Evolutionary conservation across 164 flowering plant species (phyloP), one percentile per base, ranked within the genome.

Genomic region (Dillenia suffruticosa): DNA sequence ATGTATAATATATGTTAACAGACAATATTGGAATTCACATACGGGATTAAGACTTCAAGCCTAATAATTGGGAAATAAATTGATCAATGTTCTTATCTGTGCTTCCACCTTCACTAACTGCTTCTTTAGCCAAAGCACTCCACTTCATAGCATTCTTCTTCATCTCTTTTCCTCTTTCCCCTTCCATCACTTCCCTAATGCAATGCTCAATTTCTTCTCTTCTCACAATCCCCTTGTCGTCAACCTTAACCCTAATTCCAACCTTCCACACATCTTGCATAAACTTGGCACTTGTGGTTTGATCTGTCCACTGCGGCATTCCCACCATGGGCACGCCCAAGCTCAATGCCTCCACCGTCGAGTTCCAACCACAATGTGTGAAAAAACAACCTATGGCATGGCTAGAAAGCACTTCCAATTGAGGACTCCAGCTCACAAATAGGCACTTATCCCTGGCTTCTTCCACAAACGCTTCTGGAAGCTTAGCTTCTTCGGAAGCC

Each of bases 281-380:
- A 44, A 62, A 59, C 74, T 74, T 77, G 12, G 81, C 75, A 64
- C 69, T 66, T 12, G 72, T 74, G 9, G 74, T 58, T 48, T 77
- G 81, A 55, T 77, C 81, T 0, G 67, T 46, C 76, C 72, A 74
- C 43, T 66, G 74, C 2, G 81, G 78, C 49, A 68, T 47, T 12
- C 50, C 74, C 14, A 77, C 72, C 74, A 77, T 66, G 5, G 78
- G 78, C 60, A 74, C 76, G 1, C 81, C 78, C 12, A 74, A 43
- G 63, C 74, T 71, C 67, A 77, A 49, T 15, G 67, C 77, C 55
- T 74, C 81, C 1, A 66, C 9, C 9, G 69, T 71, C 5, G 81
- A 77, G 49, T 77, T 77, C 78, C 78, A 77, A 0, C 81, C 81
- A 44, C 72, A 63, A 32, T 75, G 78, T 0, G 75, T 67, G 14